phyloP scores from a whole-genome alignment of 345 rosid species.

The Erucastrum elatum region DNA sequence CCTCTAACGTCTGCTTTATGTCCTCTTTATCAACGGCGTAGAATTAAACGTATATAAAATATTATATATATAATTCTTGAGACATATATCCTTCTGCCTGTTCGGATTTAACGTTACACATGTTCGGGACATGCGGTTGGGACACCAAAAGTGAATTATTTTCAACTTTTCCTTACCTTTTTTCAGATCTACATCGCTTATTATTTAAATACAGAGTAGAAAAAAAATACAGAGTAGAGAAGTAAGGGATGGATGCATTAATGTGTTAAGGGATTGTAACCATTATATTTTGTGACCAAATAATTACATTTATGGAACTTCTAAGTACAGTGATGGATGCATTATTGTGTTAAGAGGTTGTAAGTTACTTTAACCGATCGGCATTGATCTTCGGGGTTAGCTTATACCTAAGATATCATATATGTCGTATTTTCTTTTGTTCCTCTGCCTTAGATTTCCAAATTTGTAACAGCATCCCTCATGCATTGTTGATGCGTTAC shows the following conservation, averaged over 20 bases:
- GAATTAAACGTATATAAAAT: not conserved
- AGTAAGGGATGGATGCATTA: not conserved
- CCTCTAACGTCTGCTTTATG: conserved; percentile 5
- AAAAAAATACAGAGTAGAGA: not conserved
- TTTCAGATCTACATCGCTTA: not conserved
- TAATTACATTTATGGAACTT: not conserved
- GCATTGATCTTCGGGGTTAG: not conserved
- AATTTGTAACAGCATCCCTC: not conserved
- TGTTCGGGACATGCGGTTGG: conserved; percentile 30
- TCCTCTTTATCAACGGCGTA: conserved; percentile 7
- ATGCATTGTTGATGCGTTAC: conserved; percentile 12
- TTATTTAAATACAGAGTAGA: not conserved
- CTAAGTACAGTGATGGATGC: not conserved
- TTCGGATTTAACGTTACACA: conserved; percentile 28
- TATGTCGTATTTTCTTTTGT: not conserved
- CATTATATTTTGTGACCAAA: not conserved
- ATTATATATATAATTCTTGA: not conserved
- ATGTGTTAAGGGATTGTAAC: not conserved
- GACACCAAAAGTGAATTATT: conserved; percentile 29
- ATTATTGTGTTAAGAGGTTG: not conserved
- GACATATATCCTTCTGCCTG: conserved; percentile 10
- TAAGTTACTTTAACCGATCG: not conserved
- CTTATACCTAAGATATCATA: not conserved
- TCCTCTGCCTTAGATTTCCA: not conserved
- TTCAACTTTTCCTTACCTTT: not conserved